Conservation (phyloP, 2,329 filamentous ascomycete genomes). For the Penicillium sp. region DNA sequence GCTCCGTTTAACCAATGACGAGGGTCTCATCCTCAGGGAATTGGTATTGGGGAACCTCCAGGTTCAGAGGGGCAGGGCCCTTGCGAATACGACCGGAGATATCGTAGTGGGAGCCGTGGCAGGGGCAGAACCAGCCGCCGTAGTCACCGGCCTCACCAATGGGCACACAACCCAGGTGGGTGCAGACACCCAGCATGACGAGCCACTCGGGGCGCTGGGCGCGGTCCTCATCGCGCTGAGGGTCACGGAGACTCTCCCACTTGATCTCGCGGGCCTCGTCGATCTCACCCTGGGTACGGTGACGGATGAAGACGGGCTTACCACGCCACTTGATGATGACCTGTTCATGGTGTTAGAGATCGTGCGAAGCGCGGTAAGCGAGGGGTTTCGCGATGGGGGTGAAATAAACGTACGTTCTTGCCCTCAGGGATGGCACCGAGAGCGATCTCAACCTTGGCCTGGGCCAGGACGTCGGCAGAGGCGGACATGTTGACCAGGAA, state of each 20-base stretch:
- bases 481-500: conserved; percentile 99
- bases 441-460: conserved; percentile 99
- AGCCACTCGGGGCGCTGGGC: conserved; percentile 99
- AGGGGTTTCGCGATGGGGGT: not conserved
- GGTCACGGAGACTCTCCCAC: conserved; percentile 83
- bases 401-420: conserved; percentile 84
- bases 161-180: conserved; percentile 97
- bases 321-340: conserved; percentile 99
- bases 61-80: conserved; percentile 95
- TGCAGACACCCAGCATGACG: conserved; percentile 99
- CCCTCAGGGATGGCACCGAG: conserved; percentile 91
- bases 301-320: conserved; percentile 99
- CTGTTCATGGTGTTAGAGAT: conserved; percentile 50
- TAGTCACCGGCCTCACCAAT: conserved; percentile 98
- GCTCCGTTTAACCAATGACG: conserved; percentile 79
- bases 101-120: conserved; percentile 99
- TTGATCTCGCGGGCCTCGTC: conserved; percentile 90
- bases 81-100: conserved; percentile 98
- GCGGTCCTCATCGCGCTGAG: conserved; percentile 86
- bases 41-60: conserved; percentile 90
- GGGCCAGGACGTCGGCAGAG: conserved; percentile 95
- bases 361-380: not conserved
- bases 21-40: conserved; percentile 90
- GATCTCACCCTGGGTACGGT: conserved; percentile 93
- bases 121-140: conserved; percentile 99